These are phyloP conservation scores for Penicilliopsis zonata DNA, from an alignment of 495 filamentous ascomycete genomes.

Conservation along the genomic window DNA sequence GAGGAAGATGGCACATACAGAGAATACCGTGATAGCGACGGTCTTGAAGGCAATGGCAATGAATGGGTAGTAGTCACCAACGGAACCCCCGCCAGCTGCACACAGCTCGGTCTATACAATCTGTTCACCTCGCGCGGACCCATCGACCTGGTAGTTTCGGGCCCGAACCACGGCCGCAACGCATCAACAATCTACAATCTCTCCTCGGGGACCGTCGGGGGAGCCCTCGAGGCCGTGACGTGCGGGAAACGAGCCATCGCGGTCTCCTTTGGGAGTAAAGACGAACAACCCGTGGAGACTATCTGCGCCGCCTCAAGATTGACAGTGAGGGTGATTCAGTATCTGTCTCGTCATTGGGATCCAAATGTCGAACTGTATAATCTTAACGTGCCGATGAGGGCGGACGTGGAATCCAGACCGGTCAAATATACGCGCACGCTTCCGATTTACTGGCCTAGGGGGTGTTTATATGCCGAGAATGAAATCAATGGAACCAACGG, in stretches of 20 bases:
- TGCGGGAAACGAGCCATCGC: constrained; percentile 69
- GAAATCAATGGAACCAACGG: constrained; percentile 6
- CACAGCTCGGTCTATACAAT: constrained; percentile 80
- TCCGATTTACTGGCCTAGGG: constrained; percentile 77
- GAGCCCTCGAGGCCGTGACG: constrained; percentile 82
- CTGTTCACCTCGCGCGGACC: constrained; percentile 64
- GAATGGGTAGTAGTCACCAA: constrained; percentile 76
- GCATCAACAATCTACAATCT: constrained; percentile 85
- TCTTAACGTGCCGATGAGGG: constrained; percentile 70
- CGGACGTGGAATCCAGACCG: constrained; percentile 45
- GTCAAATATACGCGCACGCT: constrained; percentile 67
- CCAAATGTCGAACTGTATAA: constrained; percentile 71
- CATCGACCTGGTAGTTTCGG: constrained; percentile 77
- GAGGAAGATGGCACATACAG: constrained; percentile 40
- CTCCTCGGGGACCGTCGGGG: constrained; percentile 79
- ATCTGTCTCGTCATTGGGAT: constrained; percentile 62
- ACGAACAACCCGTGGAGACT: constrained; percentile 55
- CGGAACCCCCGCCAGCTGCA: constrained; percentile 76
- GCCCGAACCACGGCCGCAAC: constrained; percentile 93
- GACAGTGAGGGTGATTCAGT: constrained; percentile 61
- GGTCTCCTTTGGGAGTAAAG: constrained; percentile 68
- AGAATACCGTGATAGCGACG: constrained; percentile 3
- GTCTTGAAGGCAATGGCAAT: constrained; percentile 20
- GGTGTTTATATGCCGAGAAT: constrained; percentile 66
- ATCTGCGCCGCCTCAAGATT: constrained; percentile 59